These are phyloP conservation scores for Lecanicillium sp. DNA, from an alignment of 2,329 filamentous ascomycete genomes.

Conservation along the genomic window DNA sequence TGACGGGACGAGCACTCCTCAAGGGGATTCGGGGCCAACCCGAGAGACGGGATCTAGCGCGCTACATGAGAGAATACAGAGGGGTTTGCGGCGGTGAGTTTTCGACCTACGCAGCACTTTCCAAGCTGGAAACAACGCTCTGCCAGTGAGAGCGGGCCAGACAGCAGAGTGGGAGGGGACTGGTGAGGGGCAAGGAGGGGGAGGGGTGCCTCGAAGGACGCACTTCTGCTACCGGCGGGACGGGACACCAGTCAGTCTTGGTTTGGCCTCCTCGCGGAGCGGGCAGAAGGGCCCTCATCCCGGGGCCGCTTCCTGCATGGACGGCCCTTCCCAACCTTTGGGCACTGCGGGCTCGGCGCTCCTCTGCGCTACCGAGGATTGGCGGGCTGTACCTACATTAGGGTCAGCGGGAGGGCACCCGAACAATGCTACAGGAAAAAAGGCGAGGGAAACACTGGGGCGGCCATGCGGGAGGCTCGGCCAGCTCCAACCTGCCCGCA, in stretches of 20 bases:
- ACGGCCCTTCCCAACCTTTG: slow-evolving; percentile 5
- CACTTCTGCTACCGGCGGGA: too few relatives aligned
- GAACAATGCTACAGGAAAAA: slow-evolving; percentile 1
- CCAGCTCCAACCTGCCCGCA: background rate
- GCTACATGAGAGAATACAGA: too few relatives aligned
- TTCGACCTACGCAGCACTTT: too few relatives aligned
- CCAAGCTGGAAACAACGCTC: too few relatives aligned
- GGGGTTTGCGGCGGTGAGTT: too few relatives aligned
- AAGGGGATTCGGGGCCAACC: too few relatives aligned
- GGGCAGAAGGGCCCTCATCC: background rate
- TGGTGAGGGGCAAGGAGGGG: background rate
- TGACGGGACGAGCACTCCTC: too few relatives aligned
- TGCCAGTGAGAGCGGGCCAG: too few relatives aligned
- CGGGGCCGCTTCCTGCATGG: slow-evolving; percentile 1
- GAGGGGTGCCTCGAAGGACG: too few relatives aligned
- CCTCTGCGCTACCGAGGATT: slow-evolving; percentile 3
- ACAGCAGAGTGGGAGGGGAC: background rate
- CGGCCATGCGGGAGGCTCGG: slow-evolving; percentile 4
- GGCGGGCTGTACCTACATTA: slow-evolving; percentile 11
- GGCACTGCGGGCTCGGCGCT: background rate
- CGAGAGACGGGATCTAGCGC: too few relatives aligned
- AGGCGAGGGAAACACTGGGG: slow-evolving; percentile 1
- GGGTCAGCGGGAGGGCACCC: slow-evolving; percentile 6
- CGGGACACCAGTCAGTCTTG: background rate
- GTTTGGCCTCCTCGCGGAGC: background rate